Evolutionary conservation across 2,329 filamentous ascomycete genomes (phyloP), one percentile per base, ranked within the genome.

Genomic region (Alternaria alternata): DNA sequence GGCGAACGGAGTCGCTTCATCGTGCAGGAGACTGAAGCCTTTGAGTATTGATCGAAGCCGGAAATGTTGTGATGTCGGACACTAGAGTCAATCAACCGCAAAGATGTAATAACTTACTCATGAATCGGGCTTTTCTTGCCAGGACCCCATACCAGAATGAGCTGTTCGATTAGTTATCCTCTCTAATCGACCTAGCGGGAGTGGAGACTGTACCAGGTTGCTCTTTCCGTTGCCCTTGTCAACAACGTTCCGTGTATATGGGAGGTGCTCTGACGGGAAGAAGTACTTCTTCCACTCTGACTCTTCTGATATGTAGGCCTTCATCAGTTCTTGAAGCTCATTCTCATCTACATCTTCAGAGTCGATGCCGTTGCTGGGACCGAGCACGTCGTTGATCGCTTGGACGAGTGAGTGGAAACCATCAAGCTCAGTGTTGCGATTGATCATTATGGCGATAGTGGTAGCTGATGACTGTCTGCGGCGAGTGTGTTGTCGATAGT

Each of bases 61-160:
- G 38, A n/a, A 5, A 39, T 32, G 7, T 12, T 24, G 36, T 28
- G 14, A 26, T 42, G 51, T 39, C 16, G 38, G n/a, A 47, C 74
- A 41, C 53, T 66, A 41, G 43, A 54, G 62, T 70, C 59, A 66
- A 66, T 46, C n/a, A 42, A 51, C 22, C 30, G 39, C 34, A 53
- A 22, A 28, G 39, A 63, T 26, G 56, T 66, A 42, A 43, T 51
- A 51, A 68, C 76, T 69, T 72, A 78, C 75, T 97, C 94, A 75
- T 97, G 94, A 74, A 97, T 93, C 11, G 91, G 89, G 70, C 91
- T 94, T 38, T 87, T 87, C 80, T 92, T 92, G 52, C 91, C 91
- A 0, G 94, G 93, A 16, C 89, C 90, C 94, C 94, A 97, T 39
- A 96, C 93, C 41, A 97, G 87, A 48, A 97, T 87, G 63, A 96